Evolutionary conservation across 2,329 filamentous ascomycete species (phyloP), one percentile per base, ranked within the genome.

Genomic region (Myriosclerotinia curreyana): DNA sequence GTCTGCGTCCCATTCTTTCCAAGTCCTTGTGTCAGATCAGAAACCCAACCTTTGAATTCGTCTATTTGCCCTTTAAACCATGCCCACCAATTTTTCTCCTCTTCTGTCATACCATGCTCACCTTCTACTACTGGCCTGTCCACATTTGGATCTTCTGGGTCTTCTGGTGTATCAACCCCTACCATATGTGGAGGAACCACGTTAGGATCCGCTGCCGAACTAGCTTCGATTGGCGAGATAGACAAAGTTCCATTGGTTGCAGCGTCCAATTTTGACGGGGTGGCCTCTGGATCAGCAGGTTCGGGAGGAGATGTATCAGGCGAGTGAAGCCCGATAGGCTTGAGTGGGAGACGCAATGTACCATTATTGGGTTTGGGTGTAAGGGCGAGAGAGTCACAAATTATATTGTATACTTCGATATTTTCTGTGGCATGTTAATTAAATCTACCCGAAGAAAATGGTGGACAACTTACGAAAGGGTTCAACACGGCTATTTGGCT

Each of bases 391-490:
- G 91, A 93, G 76, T 97, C 93, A 75, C 94, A 97, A 52, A 98
- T 77, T 67, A 98, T 91, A 72, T 96, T 96, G 78, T 98, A 98
- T 11, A 98, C 90, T 72, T 97, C 90, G 65, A 86, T 93, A 69
- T 98, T 98, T 84, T 97, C 90, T 94, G 70, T 6, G 5, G 3
- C 38, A 31, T 71, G 68, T 73, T 77, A 74, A 77, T 22, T 55
- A 17, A 17, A 40, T 34, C 20, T 46, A 11, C 59, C 2, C 17
- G 44, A 22, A 8, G 34, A 11, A 52, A 64, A 53, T 25, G 17
- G 49, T 9, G 58, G n/a, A 6, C 50, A 9, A 67, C 90, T 84
- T 83, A 93, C 91, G 93, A 75, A 98, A 98, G 4, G 82, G 80
- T 40, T 90, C 86, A 40, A 98, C 77, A 68, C 87, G 84, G 75